phyloP scores from a whole-genome alignment of 1,284 basidiomycete species.

The Trichosporon ovoides region DNA sequence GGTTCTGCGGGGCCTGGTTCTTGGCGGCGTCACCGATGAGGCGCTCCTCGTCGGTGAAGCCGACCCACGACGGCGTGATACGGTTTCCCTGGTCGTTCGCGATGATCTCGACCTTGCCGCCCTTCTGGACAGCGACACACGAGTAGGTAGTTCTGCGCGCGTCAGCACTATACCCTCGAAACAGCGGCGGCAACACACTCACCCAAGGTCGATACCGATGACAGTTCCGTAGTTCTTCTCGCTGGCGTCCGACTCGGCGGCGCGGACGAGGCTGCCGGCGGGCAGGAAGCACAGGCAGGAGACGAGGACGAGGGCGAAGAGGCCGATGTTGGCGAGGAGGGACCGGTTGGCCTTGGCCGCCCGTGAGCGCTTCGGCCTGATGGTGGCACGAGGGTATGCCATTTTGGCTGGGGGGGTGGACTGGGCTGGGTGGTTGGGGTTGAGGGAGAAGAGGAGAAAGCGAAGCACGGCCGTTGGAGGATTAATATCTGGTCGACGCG shows the following conservation, averaged over 20 bases:
- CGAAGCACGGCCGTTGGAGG: background rate
- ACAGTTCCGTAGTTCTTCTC: constrained; percentile 73
- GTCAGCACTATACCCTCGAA: background rate
- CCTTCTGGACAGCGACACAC: constrained; percentile 69
- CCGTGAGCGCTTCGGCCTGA: constrained; percentile 16
- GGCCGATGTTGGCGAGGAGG: constrained; percentile 40
- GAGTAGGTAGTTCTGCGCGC: constrained; percentile 54
- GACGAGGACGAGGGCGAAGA: constrained; percentile 46
- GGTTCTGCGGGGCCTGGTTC: constrained; percentile 75
- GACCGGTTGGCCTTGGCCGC: constrained; percentile 13
- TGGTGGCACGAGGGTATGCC: constrained; percentile 19
- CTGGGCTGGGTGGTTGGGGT: background rate
- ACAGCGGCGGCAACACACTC: background rate
- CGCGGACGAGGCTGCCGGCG: constrained; percentile 32
- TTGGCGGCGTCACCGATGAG: constrained; percentile 80
- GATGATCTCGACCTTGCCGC: constrained; percentile 91
- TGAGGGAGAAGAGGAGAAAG: constrained; percentile 1
- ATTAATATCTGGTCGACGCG: background rate
- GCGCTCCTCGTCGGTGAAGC: constrained; percentile 75
- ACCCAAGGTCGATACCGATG: constrained; percentile 64
- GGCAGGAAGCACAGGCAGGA: constrained; percentile 49
- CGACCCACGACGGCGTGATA: constrained; percentile 93
- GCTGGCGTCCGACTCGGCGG: constrained; percentile 37
- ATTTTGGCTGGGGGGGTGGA: constrained; percentile 7
- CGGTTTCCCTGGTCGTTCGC: constrained; percentile 97